Conservation (phyloP, 2,329 filamentous ascomycete species). For the Pseudogymnoascus destructans region DNA sequence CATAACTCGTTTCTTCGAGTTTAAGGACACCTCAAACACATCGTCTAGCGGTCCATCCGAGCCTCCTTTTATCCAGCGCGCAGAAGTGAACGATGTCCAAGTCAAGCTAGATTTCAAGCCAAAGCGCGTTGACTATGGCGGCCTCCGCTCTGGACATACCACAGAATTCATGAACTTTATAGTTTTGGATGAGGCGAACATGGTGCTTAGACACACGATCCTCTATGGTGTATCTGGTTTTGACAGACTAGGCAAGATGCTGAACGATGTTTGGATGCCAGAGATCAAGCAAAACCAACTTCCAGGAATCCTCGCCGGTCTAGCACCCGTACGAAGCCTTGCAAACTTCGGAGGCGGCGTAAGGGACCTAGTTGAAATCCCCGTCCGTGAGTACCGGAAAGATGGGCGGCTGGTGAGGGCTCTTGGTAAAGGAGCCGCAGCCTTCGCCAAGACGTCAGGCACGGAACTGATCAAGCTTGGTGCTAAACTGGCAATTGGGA, state of each 20-base stretch:
- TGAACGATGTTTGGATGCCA: conserved; percentile 95
- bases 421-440: conserved; percentile 76
- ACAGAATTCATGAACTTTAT: conserved; percentile 99
- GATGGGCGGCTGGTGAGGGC: conserved; percentile 86
- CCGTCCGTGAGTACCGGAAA: conserved; percentile 83
- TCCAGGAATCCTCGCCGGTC: conserved; percentile 72
- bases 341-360: conserved; percentile 86
- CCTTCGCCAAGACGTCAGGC: conserved; percentile 86
- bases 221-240: conserved; percentile 88
- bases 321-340: conserved; percentile 79
- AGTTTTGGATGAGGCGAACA: conserved; percentile 74
- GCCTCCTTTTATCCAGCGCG: conserved; percentile 74
- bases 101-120: conserved; percentile 94
- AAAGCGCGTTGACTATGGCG: conserved; percentile 92
- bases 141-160: conserved; percentile 81
- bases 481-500: conserved; percentile 87
- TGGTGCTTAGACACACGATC: conserved; percentile 78
- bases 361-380: conserved; percentile 74
- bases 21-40: conserved; percentile 57
- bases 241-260: conserved; percentile 72
- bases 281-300: conserved; percentile 85
- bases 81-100: conserved; percentile 71
- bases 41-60: conserved; percentile 43
- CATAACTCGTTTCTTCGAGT: conserved; percentile 93
- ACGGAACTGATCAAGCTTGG: conserved; percentile 90